These are phyloP conservation scores for Phytopythium boreale DNA, from an alignment of 352 stramenopile species.

Conservation along the genomic window DNA sequence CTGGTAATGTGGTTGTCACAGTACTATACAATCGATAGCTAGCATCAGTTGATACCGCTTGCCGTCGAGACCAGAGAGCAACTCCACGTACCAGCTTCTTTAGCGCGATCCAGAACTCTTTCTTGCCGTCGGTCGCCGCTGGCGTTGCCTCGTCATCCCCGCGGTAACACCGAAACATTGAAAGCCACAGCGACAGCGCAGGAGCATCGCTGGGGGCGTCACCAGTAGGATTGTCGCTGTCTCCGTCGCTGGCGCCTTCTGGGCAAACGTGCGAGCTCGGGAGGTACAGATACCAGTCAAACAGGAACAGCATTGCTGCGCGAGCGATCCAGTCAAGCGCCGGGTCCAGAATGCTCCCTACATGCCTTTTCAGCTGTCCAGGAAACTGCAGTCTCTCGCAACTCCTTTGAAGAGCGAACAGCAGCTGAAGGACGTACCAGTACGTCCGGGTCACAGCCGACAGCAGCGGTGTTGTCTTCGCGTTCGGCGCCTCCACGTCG, in stretches of 20 bases:
- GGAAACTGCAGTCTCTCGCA: neutral
- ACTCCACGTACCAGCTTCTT: neutral
- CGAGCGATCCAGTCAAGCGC: slow-evolving; percentile 44
- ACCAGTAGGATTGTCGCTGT: neutral
- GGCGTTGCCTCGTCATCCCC: neutral
- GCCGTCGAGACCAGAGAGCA: neutral
- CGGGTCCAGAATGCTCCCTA: neutral
- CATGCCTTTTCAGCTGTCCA: neutral
- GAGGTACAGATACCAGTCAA: slow-evolving; percentile 70
- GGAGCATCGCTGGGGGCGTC: slow-evolving; percentile 11
- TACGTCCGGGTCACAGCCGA: slow-evolving; percentile 50
- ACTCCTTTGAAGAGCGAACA: slow-evolving; percentile 14
- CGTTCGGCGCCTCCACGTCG: slow-evolving; percentile 42
- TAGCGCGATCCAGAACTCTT: neutral
- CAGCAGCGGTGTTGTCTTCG: slow-evolving; percentile 54
- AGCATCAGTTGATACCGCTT: neutral
- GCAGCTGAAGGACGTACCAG: slow-evolving; percentile 51
- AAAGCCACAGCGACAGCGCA: slow-evolving; percentile 61
- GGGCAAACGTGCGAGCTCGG: slow-evolving; percentile 44
- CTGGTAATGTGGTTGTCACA: slow-evolving; percentile 11
- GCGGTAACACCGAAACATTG: slow-evolving; percentile 38
- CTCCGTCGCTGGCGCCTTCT: slow-evolving; percentile 8
- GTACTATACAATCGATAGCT: slow-evolving; percentile 7
- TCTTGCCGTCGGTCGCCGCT: neutral
- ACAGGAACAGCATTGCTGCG: slow-evolving; percentile 60